Evolutionary conservation across 495 filamentous ascomycete species (phyloP).

Genomic region (Penicillium manginii): DNA sequence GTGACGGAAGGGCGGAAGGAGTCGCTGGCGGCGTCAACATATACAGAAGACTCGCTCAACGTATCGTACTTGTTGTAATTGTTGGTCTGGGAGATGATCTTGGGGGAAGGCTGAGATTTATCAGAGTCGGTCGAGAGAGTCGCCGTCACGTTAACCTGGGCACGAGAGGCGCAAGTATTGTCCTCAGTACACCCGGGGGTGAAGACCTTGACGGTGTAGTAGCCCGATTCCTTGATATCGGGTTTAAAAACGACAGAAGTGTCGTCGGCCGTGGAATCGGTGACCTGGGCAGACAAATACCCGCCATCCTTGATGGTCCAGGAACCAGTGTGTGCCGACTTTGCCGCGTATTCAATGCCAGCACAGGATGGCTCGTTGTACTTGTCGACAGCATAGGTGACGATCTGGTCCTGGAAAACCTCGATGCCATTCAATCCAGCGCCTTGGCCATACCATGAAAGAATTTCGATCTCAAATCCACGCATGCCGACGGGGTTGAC

Average conservation of each 20-base stretch:
- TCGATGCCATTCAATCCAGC: slow-evolving; percentile 88
- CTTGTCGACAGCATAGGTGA: slow-evolving; percentile 77
- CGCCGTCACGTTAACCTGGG: slow-evolving; percentile 78
- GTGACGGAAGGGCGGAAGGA: slow-evolving; percentile 83
- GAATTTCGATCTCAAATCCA: slow-evolving; percentile 83
- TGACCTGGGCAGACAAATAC: slow-evolving; percentile 73
- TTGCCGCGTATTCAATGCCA: slow-evolving; percentile 64
- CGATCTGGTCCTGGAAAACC: slow-evolving; percentile 85
- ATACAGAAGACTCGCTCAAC: slow-evolving; percentile 70
- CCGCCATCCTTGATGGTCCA: slow-evolving; percentile 74
- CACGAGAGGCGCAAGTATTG: slow-evolving; percentile 72
- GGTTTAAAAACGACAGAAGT: slow-evolving; percentile 76
- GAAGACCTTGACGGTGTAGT: slow-evolving; percentile 85
- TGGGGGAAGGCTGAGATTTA: slow-evolving; percentile 41
- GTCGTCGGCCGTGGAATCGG: slow-evolving; percentile 53
- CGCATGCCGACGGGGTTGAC: slow-evolving; percentile 88
- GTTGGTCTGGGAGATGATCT: slow-evolving; percentile 82
- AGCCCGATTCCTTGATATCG: slow-evolving; percentile 84
- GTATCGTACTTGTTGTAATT: slow-evolving; percentile 92
- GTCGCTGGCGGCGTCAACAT: slow-evolving; percentile 73
- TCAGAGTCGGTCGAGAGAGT: slow-evolving; percentile 59
- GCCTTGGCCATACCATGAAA: slow-evolving; percentile 81
- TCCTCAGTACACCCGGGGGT: slow-evolving; percentile 90
- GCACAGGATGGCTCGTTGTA: slow-evolving; percentile 90
- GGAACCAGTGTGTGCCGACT: slow-evolving; percentile 67